Evolutionary conservation across 2,329 filamentous ascomycete species (phyloP), one percentile per base, ranked within the genome.

Genomic region (Raffaelea albimanens): DNA sequence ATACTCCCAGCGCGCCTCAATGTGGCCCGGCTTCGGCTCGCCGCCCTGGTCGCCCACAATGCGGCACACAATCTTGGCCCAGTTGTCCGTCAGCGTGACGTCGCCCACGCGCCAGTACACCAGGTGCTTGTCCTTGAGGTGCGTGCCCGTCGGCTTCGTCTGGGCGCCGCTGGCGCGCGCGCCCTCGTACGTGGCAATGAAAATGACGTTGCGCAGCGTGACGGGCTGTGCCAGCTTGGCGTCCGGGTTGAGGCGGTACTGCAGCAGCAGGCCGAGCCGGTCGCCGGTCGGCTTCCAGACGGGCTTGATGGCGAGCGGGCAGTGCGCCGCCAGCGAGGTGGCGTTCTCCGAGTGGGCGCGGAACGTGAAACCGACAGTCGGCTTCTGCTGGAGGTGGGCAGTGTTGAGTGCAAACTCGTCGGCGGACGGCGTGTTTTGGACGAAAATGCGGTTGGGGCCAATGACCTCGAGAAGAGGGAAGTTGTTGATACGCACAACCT

Each of bases 401-500:
- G 93, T 67, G 52, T 90, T 79, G 29, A 98, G 69, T 0, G 71
- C 78, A 66, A 94, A 98, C 59, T 91, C 83, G 50, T 94, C 90
- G 3, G 84, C 76, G 1, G 72, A 60, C 1, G 70, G 66, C 5
- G 76, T 71, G 55, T 88, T 84, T 29, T 82, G 80, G 45, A 97
- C 82, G 65, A 97, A 95, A 49, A 89, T 86, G 40, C 88, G 87
- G 62, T 98, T 98, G 1, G 90, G 89, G 0, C 89, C 90, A 48
- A 98, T 90, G 58, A 87, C 89, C 58, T 97, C 93, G 5, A 98
- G 75, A n/a, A 78, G 76, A 10, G 82, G 68, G 61, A 95, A 95
- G 61, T 95, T 93, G 58, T 95, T 87, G 50, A 98, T 78, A 19
- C 87, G 83, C 55, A 97, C 83, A 2, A 71, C 83, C 58, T 90